Conservation (phyloP, 2,329 filamentous ascomycete genomes). For the Erysiphe neolycopersici region DNA sequence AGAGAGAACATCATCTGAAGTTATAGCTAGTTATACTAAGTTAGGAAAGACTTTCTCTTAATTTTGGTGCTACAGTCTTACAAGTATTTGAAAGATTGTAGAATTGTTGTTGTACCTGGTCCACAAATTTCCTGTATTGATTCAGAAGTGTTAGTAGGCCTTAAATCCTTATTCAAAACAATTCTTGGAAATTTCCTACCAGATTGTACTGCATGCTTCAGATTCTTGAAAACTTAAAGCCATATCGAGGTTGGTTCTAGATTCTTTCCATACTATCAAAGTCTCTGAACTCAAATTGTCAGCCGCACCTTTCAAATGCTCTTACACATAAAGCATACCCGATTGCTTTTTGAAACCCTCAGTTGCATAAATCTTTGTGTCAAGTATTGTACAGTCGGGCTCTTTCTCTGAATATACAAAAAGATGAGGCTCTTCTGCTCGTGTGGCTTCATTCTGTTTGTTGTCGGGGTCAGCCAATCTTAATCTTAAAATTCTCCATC, state of each 20-base stretch:
- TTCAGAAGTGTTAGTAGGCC: neutral
- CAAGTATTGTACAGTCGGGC: conserved; percentile 54
- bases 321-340: neutral
- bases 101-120: conserved; percentile 54
- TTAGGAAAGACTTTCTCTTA: neutral
- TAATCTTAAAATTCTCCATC: neutral
- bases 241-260: conserved; percentile 68
- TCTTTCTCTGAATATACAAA: conserved; percentile 85
- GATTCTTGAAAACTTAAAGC: conserved; percentile 94
- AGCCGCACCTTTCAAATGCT: neutral
- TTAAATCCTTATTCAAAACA: neutral
- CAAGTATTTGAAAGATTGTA: conserved; percentile 33
- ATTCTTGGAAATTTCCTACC: conserved; percentile 25
- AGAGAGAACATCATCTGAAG: conserved; percentile 55
- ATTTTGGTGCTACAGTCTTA: conserved; percentile 15
- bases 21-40: conserved; percentile 1
- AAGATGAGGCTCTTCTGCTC: conserved; percentile 60
- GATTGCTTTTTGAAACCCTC: conserved; percentile 97
- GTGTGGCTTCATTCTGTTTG: conserved; percentile 25
- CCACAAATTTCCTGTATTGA: conserved; percentile 57
- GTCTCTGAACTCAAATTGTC: conserved; percentile 35
- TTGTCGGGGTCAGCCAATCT: conserved; percentile 11
- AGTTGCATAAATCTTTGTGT: conserved; percentile 75
- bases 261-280: conserved; percentile 92
- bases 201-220: conserved; percentile 78